Evolutionary conservation across 1,284 basidiomycete genomes (phyloP).

Genomic region (Earliella scabrosa): DNA sequence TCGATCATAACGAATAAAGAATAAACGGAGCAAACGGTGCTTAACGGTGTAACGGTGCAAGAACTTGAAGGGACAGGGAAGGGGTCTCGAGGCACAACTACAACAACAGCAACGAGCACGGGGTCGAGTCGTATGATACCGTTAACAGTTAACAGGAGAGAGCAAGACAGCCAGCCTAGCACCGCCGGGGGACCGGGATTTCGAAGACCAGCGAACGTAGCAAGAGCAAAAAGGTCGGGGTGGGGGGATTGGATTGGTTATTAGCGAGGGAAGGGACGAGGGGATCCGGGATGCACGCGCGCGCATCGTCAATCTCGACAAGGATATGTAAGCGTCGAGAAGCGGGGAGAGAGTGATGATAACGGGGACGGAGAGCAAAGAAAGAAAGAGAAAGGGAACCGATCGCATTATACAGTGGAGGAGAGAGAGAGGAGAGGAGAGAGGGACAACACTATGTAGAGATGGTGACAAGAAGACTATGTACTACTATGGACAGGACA

Average conservation of each 20-base stretch:
- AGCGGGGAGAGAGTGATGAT: background rate
- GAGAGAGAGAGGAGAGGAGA: background rate
- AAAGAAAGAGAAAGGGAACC: background rate
- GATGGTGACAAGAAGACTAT: background rate
- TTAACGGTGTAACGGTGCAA: too few species aligned
- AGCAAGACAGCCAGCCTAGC: too few species aligned
- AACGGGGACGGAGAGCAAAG: background rate
- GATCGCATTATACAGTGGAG: background rate
- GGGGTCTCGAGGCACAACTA: too few species aligned
- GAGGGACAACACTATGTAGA: background rate
- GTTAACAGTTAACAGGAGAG: too few species aligned
- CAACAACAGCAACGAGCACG: too few species aligned
- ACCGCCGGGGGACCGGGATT: too few species aligned
- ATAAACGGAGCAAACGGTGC: too few species aligned
- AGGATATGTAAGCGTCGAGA: conserved; percentile 26
- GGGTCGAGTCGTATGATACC: too few species aligned
- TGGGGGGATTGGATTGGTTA: background rate
- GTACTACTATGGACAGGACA: background rate
- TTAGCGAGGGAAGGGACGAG: background rate
- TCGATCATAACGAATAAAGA: too few species aligned
- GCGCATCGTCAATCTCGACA: conserved; percentile 14
- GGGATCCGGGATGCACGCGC: background rate
- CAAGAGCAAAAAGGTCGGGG: background rate
- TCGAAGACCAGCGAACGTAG: too few species aligned
- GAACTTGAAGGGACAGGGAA: too few species aligned